These are phyloP conservation scores for Ophiostoma fasciatum DNA, from an alignment of 2,329 filamentous ascomycete genomes.

Conservation along the genomic window DNA sequence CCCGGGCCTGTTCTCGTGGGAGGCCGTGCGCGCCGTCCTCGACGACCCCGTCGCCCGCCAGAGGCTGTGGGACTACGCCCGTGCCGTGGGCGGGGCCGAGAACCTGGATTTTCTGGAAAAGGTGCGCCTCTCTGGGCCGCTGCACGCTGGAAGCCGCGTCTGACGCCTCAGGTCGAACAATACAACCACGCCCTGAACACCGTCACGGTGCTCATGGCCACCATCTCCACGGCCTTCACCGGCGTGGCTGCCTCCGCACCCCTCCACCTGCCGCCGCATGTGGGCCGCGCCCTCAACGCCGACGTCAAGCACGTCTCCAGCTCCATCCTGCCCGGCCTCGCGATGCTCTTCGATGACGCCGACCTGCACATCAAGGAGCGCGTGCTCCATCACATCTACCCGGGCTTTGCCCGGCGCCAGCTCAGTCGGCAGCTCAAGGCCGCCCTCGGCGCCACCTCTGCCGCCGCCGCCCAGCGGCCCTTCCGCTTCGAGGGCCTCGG, in stretches of 20 bases:
- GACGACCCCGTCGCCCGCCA: constrained; percentile 31
- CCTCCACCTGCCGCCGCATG: constrained; percentile 24
- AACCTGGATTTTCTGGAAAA: constrained; percentile 35
- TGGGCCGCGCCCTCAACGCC: constrained; percentile 26
- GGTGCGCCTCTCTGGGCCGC: too few species aligned
- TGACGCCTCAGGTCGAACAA: constrained; percentile 30
- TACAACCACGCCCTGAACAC: constrained; percentile 27
- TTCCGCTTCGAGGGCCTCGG: constrained; percentile 30
- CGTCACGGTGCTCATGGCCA: constrained; percentile 23
- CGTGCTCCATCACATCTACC: constrained; percentile 29
- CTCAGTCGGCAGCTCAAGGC: constrained; percentile 27
- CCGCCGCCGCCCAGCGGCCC: constrained; percentile 15
- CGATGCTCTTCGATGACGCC: constrained; percentile 25
- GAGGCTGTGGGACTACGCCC: constrained; percentile 34
- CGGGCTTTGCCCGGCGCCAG: constrained; percentile 34
- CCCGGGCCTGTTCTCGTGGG: constrained; percentile 32
- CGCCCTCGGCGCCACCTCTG: constrained; percentile 24
- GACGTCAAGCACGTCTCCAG: constrained; percentile 32
- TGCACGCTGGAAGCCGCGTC: too few species aligned
- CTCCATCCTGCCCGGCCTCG: constrained; percentile 29
- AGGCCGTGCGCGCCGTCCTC: constrained; percentile 35
- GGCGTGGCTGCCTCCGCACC: constrained; percentile 24
- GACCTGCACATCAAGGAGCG: constrained; percentile 26
- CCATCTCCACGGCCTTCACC: constrained; percentile 21
- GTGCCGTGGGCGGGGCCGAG: constrained; percentile 28